Conservation (phyloP, 768 basidiomycete species). For the Tylopilus felleus region DNA sequence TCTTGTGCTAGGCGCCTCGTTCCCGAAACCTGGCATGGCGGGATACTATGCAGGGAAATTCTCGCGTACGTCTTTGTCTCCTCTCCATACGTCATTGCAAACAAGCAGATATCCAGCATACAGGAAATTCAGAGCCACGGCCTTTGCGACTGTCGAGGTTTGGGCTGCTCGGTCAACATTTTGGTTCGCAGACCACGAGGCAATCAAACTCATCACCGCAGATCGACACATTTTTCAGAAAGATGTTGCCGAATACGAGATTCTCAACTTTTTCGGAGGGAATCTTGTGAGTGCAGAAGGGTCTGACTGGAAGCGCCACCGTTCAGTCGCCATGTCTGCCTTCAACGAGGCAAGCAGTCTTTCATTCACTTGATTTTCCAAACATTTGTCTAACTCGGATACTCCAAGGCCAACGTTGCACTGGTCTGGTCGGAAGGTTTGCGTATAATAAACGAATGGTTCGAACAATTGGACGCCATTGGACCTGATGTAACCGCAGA, state of each 20-base stretch:
- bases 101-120: conserved; percentile 31
- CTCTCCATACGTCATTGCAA: background rate
- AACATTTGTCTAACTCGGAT: background rate
- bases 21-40: conserved; percentile 34
- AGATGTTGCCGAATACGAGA: conserved; percentile 38
- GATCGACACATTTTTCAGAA: conserved; percentile 39
- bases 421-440: conserved; percentile 48
- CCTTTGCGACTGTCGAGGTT: conserved; percentile 35
- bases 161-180: conserved; percentile 30
- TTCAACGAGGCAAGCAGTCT: conserved; percentile 42
- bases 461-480: conserved; percentile 33
- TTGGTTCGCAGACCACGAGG: conserved; percentile 45
- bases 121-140: conserved; percentile 37
- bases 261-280: conserved; percentile 43
- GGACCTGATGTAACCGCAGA: conserved; percentile 22
- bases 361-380: background rate
- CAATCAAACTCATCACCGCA: conserved; percentile 34
- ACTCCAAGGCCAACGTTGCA: conserved; percentile 40
- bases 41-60: conserved; percentile 37
- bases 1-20: conserved; percentile 28
- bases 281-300: conserved; percentile 44
- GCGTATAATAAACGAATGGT: conserved; percentile 41
- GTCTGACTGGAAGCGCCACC: conserved; percentile 47
- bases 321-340: conserved; percentile 43
- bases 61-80: conserved; percentile 27